A percentile compares a stretch with the other conserved stretches of the same genome.
phyloP scores from a whole-genome alignment of 176 grass and related monocot genomes.

The Chloris gayana region DNA sequence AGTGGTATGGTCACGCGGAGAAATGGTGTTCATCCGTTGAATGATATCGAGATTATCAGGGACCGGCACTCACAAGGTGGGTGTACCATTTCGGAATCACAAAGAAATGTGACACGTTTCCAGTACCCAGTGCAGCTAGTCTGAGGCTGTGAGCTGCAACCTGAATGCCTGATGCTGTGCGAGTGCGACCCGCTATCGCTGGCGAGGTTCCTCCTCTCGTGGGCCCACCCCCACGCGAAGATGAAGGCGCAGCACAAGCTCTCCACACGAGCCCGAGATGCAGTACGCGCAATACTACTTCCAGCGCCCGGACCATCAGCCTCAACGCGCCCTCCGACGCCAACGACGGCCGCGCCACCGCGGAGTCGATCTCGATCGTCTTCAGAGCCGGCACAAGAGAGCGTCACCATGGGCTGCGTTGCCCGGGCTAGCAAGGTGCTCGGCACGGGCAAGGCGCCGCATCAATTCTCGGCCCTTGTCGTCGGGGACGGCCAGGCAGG shows the following conservation, averaged over 20 bases:
- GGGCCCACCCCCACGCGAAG: conserved; percentile 56
- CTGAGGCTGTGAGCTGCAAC: conserved; percentile 78
- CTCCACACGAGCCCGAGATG: conserved; percentile 41
- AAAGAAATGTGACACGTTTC: too few relatives aligned
- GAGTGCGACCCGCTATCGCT: conserved; percentile 70
- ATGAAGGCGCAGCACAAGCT: conserved; percentile 37
- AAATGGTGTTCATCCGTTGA: too few relatives aligned
- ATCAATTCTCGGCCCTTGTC: conserved; percentile 37
- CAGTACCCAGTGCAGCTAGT: too few relatives aligned
- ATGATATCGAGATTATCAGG: too few relatives aligned
- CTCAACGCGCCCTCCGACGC: conserved; percentile 38
- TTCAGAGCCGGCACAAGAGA: not conserved
- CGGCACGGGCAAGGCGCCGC: not conserved
- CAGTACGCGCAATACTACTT: conserved; percentile 73
- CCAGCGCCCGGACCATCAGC: conserved; percentile 44
- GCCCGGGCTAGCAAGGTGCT: conserved; percentile 25
- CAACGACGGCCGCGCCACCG: not conserved
- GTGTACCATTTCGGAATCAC: too few relatives aligned
- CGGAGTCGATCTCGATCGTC: not conserved
- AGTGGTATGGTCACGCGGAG: too few relatives aligned
- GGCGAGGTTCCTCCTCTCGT: conserved; percentile 66
- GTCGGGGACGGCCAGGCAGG: not conserved
- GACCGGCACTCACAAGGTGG: too few relatives aligned
- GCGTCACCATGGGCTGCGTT: conserved; percentile 53
- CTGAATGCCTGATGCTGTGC: conserved; percentile 59